Evolutionary conservation across 2,329 filamentous ascomycete genomes (phyloP).

Genomic region (Geosmithia flava): DNA sequence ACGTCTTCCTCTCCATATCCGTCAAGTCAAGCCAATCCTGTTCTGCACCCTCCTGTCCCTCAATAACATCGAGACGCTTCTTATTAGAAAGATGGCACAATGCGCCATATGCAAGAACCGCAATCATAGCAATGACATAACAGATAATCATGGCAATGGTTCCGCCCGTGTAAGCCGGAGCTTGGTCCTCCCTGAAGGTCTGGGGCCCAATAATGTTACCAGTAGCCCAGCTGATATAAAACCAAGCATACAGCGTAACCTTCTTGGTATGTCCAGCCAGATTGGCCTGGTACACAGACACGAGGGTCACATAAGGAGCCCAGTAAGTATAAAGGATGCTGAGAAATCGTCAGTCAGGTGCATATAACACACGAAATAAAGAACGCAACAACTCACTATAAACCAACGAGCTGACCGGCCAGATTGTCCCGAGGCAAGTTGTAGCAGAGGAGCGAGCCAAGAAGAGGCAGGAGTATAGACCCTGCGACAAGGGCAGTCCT

Average conservation of each 20-base stretch:
- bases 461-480: background rate
- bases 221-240: background rate
- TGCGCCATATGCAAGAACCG: background rate
- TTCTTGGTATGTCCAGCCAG: background rate
- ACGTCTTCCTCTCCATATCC: background rate
- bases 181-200: background rate
- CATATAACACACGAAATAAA: background rate
- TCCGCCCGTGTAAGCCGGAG: background rate
- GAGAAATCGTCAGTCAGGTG: background rate
- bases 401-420: background rate
- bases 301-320: background rate
- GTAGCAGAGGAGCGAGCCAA: background rate
- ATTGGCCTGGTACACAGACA: background rate
- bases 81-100: background rate
- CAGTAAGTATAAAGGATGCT: background rate
- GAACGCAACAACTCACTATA: background rate
- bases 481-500: background rate
- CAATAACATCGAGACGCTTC: background rate
- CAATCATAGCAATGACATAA: background rate
- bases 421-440: background rate
- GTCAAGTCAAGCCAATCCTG: background rate
- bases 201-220: conserved; percentile 1
- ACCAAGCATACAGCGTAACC: background rate
- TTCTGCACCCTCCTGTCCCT: background rate
- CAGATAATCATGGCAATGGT: background rate